These are phyloP conservation scores for Fusarium algeriense DNA, from an alignment of 2,329 filamentous ascomycete species.

Conservation along the genomic window DNA sequence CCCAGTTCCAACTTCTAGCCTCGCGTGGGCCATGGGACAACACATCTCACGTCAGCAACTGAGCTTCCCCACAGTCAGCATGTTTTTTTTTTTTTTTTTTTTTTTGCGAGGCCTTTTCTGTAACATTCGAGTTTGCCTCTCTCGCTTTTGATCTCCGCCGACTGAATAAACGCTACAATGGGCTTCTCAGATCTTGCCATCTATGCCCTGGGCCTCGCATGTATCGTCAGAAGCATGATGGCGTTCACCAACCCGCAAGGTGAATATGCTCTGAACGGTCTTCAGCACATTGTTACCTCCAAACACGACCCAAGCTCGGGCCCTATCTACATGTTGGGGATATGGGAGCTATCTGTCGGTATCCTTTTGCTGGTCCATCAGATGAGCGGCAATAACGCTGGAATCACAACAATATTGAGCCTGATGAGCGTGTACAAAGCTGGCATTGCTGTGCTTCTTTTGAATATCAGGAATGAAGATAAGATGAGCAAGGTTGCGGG, in stretches of 20 bases:
- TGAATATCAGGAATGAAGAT: not conserved
- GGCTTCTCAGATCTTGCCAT: not conserved
- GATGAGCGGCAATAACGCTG: not conserved
- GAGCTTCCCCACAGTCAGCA: not conserved
- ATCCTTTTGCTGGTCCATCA: not conserved
- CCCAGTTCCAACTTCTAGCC: not conserved
- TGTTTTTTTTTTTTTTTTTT: no score
- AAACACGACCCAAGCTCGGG: not conserved
- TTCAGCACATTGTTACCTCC: not conserved
- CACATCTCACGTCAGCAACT: not conserved
- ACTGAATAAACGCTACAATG: not conserved
- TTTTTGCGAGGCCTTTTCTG: no score
- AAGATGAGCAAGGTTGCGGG: not conserved
- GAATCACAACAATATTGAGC: not conserved
- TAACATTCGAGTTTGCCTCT: no score
- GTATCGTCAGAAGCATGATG: slow-evolving; percentile 10
- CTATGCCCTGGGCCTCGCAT: not conserved
- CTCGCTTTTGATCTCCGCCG: no score
- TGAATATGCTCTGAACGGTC: slow-evolving; percentile 13
- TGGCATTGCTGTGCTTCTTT: not conserved
- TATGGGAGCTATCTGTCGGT: slow-evolving; percentile 10
- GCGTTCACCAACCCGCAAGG: slow-evolving; percentile 16
- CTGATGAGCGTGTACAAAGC: slow-evolving; percentile 16
- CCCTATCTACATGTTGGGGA: slow-evolving; percentile 12
- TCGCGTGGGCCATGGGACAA: no score